These are phyloP conservation scores for Xylariomycetidae sp. DNA, from an alignment of 2,329 filamentous ascomycete species.

Conservation along the genomic window DNA sequence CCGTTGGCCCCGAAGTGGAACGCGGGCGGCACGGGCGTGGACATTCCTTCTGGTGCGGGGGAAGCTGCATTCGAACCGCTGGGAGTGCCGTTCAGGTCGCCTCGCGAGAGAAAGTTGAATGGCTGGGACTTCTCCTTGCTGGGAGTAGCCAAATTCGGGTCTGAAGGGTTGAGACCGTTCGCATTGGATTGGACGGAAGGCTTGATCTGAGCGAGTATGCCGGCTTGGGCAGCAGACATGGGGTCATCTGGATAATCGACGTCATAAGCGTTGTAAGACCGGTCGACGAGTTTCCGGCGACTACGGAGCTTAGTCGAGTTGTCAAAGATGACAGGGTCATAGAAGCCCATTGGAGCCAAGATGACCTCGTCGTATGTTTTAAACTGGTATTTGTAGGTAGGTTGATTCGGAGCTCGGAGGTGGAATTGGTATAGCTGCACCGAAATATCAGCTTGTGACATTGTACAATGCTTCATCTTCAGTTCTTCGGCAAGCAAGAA, in stretches of 20 bases:
- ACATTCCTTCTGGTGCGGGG: slow-evolving; percentile 71
- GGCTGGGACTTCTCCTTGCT: slow-evolving; percentile 61
- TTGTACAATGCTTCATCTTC: slow-evolving; percentile 87
- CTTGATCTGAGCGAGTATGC: slow-evolving; percentile 55
- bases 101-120: slow-evolving; percentile 65
- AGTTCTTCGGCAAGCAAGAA: slow-evolving; percentile 92
- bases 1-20: slow-evolving; percentile 53
- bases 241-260: slow-evolving; percentile 84
- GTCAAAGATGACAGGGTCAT: slow-evolving; percentile 83
- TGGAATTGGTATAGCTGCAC: slow-evolving; percentile 89
- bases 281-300: slow-evolving; percentile 75
- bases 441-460: slow-evolving; percentile 84
- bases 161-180: slow-evolving; percentile 37
- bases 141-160: slow-evolving; percentile 51
- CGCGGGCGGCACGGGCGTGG: slow-evolving; percentile 59
- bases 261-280: slow-evolving; percentile 92
- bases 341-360: slow-evolving; percentile 92
- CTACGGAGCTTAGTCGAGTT: slow-evolving; percentile 73
- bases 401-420: slow-evolving; percentile 78
- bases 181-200: slow-evolving; percentile 48
- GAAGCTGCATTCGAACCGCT: slow-evolving; percentile 83
- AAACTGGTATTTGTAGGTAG: slow-evolving; percentile 89
- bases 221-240: slow-evolving; percentile 75
- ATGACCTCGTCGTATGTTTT: slow-evolving; percentile 97
- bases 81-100: slow-evolving; percentile 71